A percentile compares a stretch with the other conserved stretches of the same genome.
phyloP scores from a whole-genome alignment of 2,329 filamentous ascomycete species.

The Bipolaris zeicola region DNA sequence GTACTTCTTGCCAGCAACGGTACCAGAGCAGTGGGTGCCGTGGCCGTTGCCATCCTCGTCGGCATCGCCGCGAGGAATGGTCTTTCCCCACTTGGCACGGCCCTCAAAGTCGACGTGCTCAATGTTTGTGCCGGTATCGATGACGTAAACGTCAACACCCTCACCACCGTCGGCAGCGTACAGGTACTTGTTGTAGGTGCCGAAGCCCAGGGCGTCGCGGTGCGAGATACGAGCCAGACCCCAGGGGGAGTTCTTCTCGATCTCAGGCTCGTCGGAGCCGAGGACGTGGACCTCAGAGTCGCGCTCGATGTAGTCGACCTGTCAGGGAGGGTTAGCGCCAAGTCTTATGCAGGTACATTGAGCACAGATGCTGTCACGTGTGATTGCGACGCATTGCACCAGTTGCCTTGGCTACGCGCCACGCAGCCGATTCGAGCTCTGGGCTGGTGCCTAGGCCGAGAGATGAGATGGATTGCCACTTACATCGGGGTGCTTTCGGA shows the following conservation, averaged over 20 bases:
- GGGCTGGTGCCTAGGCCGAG: background rate
- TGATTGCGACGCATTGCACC: constrained; percentile 35
- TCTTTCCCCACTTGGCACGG: constrained; percentile 95
- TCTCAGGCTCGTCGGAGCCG: constrained; percentile 57
- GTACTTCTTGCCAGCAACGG: constrained; percentile 97
- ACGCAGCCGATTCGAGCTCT: background rate
- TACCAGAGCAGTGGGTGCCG: constrained; percentile 98
- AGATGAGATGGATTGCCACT: constrained; percentile 55
- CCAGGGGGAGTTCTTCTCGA: constrained; percentile 96
- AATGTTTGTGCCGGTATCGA: constrained; percentile 94
- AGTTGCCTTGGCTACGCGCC: constrained; percentile 10
- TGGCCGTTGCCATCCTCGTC: constrained; percentile 97
- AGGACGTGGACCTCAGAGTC: constrained; percentile 91
- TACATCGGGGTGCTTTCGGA: constrained; percentile 95
- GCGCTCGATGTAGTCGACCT: constrained; percentile 97
- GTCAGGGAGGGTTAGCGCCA: constrained; percentile 33
- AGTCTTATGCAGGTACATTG: constrained; percentile 22
- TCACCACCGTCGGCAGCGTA: constrained; percentile 89
- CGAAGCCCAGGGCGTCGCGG: constrained; percentile 83
- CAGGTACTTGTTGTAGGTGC: constrained; percentile 97
- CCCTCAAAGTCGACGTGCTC: constrained; percentile 97
- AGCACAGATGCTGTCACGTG: constrained; percentile 28
- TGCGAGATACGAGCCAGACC: constrained; percentile 98
- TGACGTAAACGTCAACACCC: constrained; percentile 98
- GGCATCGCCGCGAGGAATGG: constrained; percentile 81